Conservation (phyloP, 805 yeast genomes). For the Pichia exigua region DNA sequence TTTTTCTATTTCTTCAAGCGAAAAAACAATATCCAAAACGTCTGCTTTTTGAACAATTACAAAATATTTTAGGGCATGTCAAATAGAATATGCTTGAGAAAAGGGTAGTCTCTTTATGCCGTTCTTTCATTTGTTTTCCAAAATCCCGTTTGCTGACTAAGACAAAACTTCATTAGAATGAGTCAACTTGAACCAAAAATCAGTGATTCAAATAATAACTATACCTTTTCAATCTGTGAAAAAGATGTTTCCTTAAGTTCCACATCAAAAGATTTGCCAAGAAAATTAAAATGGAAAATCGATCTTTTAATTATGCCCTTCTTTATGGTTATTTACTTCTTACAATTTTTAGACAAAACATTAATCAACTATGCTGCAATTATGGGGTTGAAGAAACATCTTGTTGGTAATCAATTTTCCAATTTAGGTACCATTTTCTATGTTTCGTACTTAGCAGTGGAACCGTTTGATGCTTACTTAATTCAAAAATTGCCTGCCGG, state of each 20-base stretch:
- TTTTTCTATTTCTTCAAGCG: no score
- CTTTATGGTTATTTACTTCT: conserved; percentile 5
- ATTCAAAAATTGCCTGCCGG: conserved; percentile 32
- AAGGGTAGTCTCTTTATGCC: background rate
- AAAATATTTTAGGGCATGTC: no score
- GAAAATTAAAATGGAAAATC: conserved; percentile 8
- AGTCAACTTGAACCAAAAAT: background rate
- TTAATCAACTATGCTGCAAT: background rate
- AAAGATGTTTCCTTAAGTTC: background rate
- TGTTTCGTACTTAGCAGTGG: conserved; percentile 39
- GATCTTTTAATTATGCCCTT: conserved; percentile 9
- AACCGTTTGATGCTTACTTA: conserved; percentile 34
- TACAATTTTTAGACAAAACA: conserved; percentile 2
- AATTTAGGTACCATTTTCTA: conserved; percentile 34
- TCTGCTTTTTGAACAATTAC: no score
- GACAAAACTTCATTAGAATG: background rate
- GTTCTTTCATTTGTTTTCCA: no score
- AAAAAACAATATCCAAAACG: no score
- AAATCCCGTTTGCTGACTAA: background rate
- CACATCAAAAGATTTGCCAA: background rate
- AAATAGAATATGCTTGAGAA: no score
- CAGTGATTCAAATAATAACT: background rate
- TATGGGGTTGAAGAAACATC: background rate
- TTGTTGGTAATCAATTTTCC: conserved; percentile 12
- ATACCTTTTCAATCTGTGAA: background rate